Evolutionary conservation across 164 flowering plant genomes (phyloP).

Genomic region (Magnolia kwangsiensis): DNA sequence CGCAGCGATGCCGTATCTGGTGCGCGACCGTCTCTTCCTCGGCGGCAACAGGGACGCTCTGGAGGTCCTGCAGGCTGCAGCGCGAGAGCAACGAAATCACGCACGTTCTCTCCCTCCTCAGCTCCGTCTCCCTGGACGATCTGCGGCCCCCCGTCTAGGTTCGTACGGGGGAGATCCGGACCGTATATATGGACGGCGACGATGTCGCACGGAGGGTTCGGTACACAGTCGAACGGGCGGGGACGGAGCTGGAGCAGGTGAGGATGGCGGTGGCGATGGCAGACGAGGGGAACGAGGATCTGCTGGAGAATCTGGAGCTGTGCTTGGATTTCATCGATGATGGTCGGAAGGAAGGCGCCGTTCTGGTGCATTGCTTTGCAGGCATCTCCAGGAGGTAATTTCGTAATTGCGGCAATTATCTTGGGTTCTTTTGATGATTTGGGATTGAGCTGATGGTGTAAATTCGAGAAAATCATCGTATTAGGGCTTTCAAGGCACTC

Average conservation of each 20-base stretch:
- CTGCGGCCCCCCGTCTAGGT: conserved; percentile 54
- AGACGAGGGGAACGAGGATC: conserved; percentile 75
- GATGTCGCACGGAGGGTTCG: conserved; percentile 45
- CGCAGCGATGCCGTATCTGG: conserved; percentile 58
- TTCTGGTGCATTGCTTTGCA: conserved; percentile 94
- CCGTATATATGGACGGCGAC: conserved; percentile 31
- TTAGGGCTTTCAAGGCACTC: too few relatives aligned
- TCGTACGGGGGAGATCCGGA: conserved; percentile 57
- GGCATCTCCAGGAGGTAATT: conserved; percentile 96
- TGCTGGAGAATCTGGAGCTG: conserved; percentile 80
- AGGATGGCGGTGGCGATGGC: conserved; percentile 83
- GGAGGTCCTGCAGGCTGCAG: conserved; percentile 49
- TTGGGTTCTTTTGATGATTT: too few relatives aligned
- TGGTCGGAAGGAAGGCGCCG: conserved; percentile 51
- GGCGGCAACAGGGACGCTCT: conserved; percentile 60
- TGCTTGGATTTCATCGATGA: conserved; percentile 76
- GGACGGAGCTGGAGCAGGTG: conserved; percentile 67
- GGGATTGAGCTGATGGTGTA: conserved; percentile 58
- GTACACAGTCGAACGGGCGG: conserved; percentile 64
- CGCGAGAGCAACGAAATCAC: conserved; percentile 42
- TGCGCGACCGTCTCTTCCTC: conserved; percentile 64
- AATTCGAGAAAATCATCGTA: too few relatives aligned
- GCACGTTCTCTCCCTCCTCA: conserved; percentile 67
- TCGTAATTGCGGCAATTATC: conserved; percentile 35
- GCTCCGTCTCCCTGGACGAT: conserved; percentile 72